Conservation (phyloP, 495 filamentous ascomycete genomes). For the Friedmanniomyces simplex region DNA sequence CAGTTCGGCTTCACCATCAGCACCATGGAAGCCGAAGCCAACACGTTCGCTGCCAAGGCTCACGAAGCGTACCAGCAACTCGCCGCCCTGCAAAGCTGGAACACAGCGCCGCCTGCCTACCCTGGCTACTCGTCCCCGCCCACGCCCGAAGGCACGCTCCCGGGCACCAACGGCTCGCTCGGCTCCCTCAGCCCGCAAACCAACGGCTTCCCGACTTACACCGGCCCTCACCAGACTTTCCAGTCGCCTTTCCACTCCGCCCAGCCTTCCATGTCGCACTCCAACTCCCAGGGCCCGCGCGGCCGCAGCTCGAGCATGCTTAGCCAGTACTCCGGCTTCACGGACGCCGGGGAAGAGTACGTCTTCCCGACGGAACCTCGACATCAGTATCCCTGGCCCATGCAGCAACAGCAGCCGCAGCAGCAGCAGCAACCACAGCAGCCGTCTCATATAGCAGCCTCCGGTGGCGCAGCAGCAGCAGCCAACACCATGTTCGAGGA, state of each 20-base stretch:
- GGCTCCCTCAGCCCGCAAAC: constrained; percentile 11
- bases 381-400: constrained; percentile 10
- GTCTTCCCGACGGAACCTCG: constrained; percentile 1
- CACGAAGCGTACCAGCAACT: constrained; percentile 33
- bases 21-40: constrained; percentile 8
- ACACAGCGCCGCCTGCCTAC: constrained; percentile 40
- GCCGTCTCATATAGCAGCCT: neutral
- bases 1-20: constrained; percentile 4
- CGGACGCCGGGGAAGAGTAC: constrained; percentile 37
- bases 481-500: neutral
- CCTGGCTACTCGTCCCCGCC: constrained; percentile 22
- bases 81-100: constrained; percentile 51
- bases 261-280: constrained; percentile 14
- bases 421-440: neutral
- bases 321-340: constrained; percentile 55
- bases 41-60: neutral
- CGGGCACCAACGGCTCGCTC: constrained; percentile 24
- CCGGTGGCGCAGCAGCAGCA: constrained; percentile 2
- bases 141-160: constrained; percentile 30
- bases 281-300: constrained; percentile 13
- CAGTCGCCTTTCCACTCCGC: constrained; percentile 24
- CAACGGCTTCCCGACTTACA: constrained; percentile 11
- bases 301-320: constrained; percentile 60
- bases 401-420: neutral
- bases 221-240: constrained; percentile 18